Evolutionary conservation across 116 monocot species (phyloP), one percentile per base, ranked within the genome.

Genomic region (Phalaenopsis hybrid): DNA sequence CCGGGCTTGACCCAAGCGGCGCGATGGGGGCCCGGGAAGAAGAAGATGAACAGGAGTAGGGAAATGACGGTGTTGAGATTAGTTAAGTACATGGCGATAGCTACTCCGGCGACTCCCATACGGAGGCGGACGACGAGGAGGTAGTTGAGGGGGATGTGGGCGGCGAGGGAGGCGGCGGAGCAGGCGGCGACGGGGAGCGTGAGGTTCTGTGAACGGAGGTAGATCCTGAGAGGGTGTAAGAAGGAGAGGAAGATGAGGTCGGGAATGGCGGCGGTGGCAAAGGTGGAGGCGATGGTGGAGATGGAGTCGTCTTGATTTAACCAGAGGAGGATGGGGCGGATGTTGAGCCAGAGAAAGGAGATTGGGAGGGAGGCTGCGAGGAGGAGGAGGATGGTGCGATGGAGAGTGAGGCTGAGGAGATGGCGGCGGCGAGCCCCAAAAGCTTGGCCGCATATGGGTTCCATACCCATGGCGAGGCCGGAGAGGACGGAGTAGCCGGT

Each of bases 391-490:
- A 91, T 79, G 5, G 95, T 89, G 31, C 92, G 81, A 41, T 95
- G 95, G 18, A 95, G 91, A 0, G 91, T 86, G 63, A 92, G 87
- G 46, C 84, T 89, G 48, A 95, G 90, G 79, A 95, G 86, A 76
- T 95, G 88, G 21, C 83, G 78, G 16, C 88, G 92, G 18, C 82
- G 78, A n/a, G 92, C 92, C 6, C 95, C 95, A 81, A 92, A 95
- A 21, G 95, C 92, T 81, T 95, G 95, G 49, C 91, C 89, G 82
- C 95, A 95, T 78, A 95, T 90, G 86, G 95, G 95, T 78, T 95
- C 95, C 95, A 95, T 92, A 1, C 95, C 95, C 92, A 95, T 91
- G 55, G 95, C 92, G 4, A 95, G 88, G 15, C 95, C 95, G 33
- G 92, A 92, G 49, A 95, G 88, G 63, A 95, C 89, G 4, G 95